phyloP scores from a whole-genome alignment of 2,329 filamentous ascomycete species.

The Trichoderma asperellum region DNA sequence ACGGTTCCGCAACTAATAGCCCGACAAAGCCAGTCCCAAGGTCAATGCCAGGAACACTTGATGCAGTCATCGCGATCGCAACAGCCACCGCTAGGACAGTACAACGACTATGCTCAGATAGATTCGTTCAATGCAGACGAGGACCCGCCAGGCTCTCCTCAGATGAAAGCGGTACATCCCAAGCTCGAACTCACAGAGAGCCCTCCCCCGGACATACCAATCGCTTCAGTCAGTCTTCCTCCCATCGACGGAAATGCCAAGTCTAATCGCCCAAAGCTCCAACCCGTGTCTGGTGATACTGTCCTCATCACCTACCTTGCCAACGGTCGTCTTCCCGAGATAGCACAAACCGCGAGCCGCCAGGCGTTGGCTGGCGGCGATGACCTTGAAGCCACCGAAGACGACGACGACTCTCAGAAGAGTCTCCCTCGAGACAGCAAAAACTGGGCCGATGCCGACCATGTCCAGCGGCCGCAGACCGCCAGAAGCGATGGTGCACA shows the following conservation, averaged over 20 bases:
- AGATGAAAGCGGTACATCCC: conserved; percentile 42
- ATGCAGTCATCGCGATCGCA: background rate
- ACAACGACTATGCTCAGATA: conserved; percentile 9
- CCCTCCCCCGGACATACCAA: conserved; percentile 44
- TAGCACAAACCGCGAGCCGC: conserved; percentile 61
- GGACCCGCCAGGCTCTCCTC: conserved; percentile 48
- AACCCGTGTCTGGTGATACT: conserved; percentile 63
- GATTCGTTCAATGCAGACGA: conserved; percentile 50
- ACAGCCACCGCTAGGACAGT: background rate
- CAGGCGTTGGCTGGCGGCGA: conserved; percentile 55
- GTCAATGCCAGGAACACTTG: conserved; percentile 22
- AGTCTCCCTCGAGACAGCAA: conserved; percentile 27
- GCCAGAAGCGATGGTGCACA: background rate
- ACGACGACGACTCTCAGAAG: conserved; percentile 30
- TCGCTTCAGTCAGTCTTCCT: conserved; percentile 43
- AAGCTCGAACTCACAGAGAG: conserved; percentile 41
- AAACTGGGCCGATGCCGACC: background rate
- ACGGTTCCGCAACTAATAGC: conserved; percentile 20
- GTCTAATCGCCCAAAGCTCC: conserved; percentile 58
- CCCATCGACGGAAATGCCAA: conserved; percentile 49
- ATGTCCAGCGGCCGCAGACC: conserved; percentile 3
- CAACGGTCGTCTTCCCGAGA: conserved; percentile 65
- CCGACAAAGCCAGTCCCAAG: conserved; percentile 19
- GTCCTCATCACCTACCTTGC: conserved; percentile 69
- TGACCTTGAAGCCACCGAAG: conserved; percentile 42